Evolutionary conservation across 371 early-diverging fungal genomes (phyloP).

Genomic region (Phascolomyces articulosus): DNA sequence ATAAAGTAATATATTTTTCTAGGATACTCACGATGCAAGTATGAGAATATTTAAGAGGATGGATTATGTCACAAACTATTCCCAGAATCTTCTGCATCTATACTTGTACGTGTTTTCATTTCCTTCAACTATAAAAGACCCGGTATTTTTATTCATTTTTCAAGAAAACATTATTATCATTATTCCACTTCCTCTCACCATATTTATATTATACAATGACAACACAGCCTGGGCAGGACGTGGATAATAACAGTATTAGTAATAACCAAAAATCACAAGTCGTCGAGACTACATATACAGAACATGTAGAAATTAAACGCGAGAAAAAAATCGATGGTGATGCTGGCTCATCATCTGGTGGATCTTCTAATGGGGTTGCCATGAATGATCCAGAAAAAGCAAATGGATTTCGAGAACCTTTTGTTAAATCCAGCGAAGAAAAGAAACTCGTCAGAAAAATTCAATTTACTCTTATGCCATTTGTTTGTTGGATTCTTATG

Average conservation of each 20-base stretch:
- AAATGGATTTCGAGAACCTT: conserved; percentile 1
- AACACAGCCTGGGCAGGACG: not conserved
- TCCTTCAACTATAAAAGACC: too few relatives aligned
- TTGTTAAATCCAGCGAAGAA: conserved; percentile 12
- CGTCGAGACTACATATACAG: not conserved
- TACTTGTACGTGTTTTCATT: too few relatives aligned
- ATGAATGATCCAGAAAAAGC: not conserved
- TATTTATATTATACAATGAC: too few relatives aligned
- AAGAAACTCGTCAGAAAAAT: conserved; percentile 18
- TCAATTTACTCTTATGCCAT: conserved; percentile 13
- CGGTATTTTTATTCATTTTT: too few relatives aligned
- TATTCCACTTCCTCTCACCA: too few relatives aligned
- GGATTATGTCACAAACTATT: too few relatives aligned
- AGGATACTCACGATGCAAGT: too few relatives aligned
- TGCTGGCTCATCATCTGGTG: not conserved
- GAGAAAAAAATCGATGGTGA: not conserved
- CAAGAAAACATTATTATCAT: too few relatives aligned
- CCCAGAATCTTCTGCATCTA: too few relatives aligned
- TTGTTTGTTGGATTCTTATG: conserved; percentile 17
- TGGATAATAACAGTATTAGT: not conserved
- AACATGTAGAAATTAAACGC: not conserved
- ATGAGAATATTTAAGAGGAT: too few relatives aligned
- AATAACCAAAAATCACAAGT: not conserved
- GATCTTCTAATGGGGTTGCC: not conserved
- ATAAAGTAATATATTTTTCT: too few relatives aligned